Conservation (phyloP, 495 filamentous ascomycete genomes). For the Penicillium soppii region DNA sequence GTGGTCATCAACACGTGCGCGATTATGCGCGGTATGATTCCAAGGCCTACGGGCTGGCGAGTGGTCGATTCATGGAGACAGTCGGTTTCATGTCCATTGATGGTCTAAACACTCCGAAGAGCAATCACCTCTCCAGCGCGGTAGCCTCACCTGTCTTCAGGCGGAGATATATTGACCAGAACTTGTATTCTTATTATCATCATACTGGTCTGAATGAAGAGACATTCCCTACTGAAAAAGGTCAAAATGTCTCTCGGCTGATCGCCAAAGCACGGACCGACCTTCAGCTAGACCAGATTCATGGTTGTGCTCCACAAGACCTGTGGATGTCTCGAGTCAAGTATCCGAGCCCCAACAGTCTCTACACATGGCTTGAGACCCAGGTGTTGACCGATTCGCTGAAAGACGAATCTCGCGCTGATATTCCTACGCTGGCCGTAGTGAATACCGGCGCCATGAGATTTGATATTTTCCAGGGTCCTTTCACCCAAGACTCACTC, state of each 20-base stretch:
- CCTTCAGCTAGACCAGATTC: slow-evolving; percentile 68
- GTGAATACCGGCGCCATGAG: slow-evolving; percentile 88
- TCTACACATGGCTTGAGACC: slow-evolving; percentile 78
- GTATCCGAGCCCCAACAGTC: slow-evolving; percentile 66
- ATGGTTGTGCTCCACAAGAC: slow-evolving; percentile 80
- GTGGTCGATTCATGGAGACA: slow-evolving; percentile 98
- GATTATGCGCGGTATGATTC: slow-evolving; percentile 81
- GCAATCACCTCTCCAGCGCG: slow-evolving; percentile 32
- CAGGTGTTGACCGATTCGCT: slow-evolving; percentile 67
- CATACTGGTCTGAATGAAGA: slow-evolving; percentile 69
- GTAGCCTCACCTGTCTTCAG: slow-evolving; percentile 56
- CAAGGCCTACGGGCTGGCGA: slow-evolving; percentile 78
- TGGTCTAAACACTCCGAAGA: slow-evolving; percentile 50
- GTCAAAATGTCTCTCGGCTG: slow-evolving; percentile 66
- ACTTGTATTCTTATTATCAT: slow-evolving; percentile 78
- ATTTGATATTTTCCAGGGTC: slow-evolving; percentile 92
- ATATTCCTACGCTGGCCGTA: slow-evolving; percentile 65
- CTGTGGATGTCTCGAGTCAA: slow-evolving; percentile 76
- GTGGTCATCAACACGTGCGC: slow-evolving; percentile 86
- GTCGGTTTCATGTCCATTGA: slow-evolving; percentile 90
- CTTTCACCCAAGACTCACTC: slow-evolving; percentile 81
- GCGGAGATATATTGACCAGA: slow-evolving; percentile 92
- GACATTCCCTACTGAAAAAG: slow-evolving; percentile 78
- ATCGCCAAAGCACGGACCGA: slow-evolving; percentile 68
- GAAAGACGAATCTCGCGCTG: slow-evolving; percentile 44